Evolutionary conservation across 202 grass and related monocot species (phyloP), one percentile per base, ranked within the genome.

Genomic region (Panicum hallii): DNA sequence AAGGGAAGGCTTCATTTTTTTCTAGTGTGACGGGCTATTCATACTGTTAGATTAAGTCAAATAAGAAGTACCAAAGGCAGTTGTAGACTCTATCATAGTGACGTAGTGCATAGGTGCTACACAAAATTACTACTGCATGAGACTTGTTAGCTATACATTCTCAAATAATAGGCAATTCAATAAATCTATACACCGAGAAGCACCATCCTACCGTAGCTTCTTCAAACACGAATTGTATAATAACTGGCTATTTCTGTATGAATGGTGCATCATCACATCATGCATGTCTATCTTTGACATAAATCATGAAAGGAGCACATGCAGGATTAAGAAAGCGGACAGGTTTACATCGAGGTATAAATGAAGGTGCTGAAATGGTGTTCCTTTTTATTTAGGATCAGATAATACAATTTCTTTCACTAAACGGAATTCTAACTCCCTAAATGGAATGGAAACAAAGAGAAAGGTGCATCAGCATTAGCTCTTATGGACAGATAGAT

Each of bases 171-270:
- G 44, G 60, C 5, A 22, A 75, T 26, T 87, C 42, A 19, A 74
- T 19, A 43, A 58, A 52, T 46, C 36, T 49, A 23, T 44, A 43
- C 28, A 66, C 13, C 57, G 58, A 58, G 66, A 55, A 81, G n/a
- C 50, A 42, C 9, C 75, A 44, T 74, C 73, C 32, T 79, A 73
- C 60, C 44, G 38, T 44, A 83, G 66, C 79, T 68, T 57, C 42
- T 83, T 68, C 58, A 73, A 67, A 79, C 42, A 83, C 43, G 73
- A 79, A 67, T 78, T 76, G 7, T 66, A 77, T 65, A 77, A 63
- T 63, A 54, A 49, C 19, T 62, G 58, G 52, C 45, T 19, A 52
- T 79, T 50, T 62, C 50, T 90, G 16, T 73, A 67, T 74, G 48
- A 82, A 23, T 38, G 36, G 4, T 38, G 36, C 36, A 38, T 38